Evolutionary conservation across 495 filamentous ascomycete genomes (phyloP).

Genomic region (Talaromyces wortmannii): DNA sequence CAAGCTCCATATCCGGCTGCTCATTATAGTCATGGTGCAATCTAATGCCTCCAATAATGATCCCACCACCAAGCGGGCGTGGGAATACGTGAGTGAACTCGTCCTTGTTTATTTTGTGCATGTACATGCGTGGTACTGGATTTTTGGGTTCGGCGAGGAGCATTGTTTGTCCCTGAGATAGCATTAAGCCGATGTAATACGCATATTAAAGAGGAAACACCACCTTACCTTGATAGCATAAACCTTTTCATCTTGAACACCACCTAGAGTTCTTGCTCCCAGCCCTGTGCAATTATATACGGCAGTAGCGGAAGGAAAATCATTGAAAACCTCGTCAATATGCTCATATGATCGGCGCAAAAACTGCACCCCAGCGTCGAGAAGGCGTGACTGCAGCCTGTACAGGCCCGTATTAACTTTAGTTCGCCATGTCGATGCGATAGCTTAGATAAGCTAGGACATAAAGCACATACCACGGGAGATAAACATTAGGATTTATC

Average conservation of each 20-base stretch:
- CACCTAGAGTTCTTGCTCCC: constrained; percentile 63
- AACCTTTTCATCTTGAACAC: constrained; percentile 70
- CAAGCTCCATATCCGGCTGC: not conserved
- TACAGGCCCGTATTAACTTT: not conserved
- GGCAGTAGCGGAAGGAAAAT: not conserved
- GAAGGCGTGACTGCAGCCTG: not conserved
- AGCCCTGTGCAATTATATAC: constrained; percentile 80
- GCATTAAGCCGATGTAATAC: too few species aligned
- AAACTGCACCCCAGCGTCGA: not conserved
- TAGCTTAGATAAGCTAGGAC: too few species aligned
- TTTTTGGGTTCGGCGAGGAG: not conserved
- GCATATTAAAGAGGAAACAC: too few species aligned
- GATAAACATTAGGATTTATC: not conserved
- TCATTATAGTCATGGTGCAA: not conserved
- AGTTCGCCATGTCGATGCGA: not conserved
- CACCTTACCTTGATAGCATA: constrained; percentile 38
- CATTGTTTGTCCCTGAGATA: not conserved
- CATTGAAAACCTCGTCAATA: not conserved
- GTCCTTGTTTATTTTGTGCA: not conserved
- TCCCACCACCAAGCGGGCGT: not conserved
- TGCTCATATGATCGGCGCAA: not conserved
- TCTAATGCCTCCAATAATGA: not conserved
- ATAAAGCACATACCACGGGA: not conserved
- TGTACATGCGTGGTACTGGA: not conserved
- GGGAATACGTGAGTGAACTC: not conserved